Percentiles rank a stretch among this genome's conserved stretches.
phyloP scores from a whole-genome alignment of 352 stramenopile species.

The Pythium periplocum region DNA sequence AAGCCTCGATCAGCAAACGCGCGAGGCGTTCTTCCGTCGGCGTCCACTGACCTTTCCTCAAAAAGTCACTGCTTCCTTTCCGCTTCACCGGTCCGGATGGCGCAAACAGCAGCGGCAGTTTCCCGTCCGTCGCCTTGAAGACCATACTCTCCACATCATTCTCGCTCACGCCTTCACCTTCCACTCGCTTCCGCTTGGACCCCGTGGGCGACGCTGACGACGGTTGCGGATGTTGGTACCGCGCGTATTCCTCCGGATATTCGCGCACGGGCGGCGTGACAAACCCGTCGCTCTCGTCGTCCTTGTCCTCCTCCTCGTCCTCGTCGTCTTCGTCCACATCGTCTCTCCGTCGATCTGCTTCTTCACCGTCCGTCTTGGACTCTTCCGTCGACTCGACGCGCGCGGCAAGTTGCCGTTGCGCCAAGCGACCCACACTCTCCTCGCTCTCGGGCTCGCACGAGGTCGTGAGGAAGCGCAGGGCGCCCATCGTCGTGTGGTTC shows the following conservation, averaged over 20 bases:
- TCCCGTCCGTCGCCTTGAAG: too few relatives aligned
- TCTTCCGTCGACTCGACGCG: too few relatives aligned
- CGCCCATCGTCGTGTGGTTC: background rate
- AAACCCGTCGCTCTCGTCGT: conserved; percentile 4
- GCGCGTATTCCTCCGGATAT: conserved; percentile 17
- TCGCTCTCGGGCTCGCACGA: conserved; percentile 11
- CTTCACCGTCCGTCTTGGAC: too few relatives aligned
- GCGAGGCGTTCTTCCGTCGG: conserved; percentile 57
- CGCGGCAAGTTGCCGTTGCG: too few relatives aligned
- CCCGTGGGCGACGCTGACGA: conserved; percentile 8
- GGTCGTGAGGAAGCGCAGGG: too few relatives aligned
- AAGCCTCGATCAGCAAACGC: conserved; percentile 55
- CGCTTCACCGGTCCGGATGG: too few relatives aligned
- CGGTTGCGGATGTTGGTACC: conserved; percentile 11
- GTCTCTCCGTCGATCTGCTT: background rate
- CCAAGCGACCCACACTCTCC: background rate
- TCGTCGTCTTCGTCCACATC: conserved; percentile 5
- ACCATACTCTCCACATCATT: too few relatives aligned
- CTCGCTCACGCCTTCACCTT: too few relatives aligned
- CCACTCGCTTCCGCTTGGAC: conserved; percentile 30
- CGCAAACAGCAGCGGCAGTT: too few relatives aligned
- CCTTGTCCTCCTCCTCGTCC: conserved; percentile 18
- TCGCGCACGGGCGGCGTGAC: conserved; percentile 21
- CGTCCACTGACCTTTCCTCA: conserved; percentile 75
- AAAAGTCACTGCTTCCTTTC: conserved; percentile 42